A percentile compares a stretch with the other conserved stretches of the same genome.
These are phyloP conservation scores for Ganoderma boninense DNA, from an alignment of 1,284 basidiomycete genomes.

Conservation along the genomic window DNA sequence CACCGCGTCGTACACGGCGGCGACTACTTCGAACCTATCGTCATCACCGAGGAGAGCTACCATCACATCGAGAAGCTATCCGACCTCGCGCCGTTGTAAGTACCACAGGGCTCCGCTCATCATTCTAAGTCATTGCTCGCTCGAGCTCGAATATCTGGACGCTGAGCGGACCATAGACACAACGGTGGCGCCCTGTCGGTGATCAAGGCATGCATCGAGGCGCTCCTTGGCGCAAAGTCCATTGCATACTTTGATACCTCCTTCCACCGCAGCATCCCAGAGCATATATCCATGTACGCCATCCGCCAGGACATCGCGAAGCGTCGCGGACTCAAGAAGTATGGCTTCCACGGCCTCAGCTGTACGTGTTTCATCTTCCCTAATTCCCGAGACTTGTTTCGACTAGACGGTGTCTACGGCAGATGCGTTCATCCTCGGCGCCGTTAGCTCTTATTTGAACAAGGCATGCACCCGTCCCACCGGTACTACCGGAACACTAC, in stretches of 20 bases:
- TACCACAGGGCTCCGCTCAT: conserved; percentile 25
- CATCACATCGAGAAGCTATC: conserved; percentile 78
- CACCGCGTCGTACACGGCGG: conserved; percentile 89
- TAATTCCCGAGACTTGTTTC: conserved; percentile 43
- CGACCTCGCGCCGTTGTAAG: conserved; percentile 83
- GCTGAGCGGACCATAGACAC: conserved; percentile 49
- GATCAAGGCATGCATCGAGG: conserved; percentile 66
- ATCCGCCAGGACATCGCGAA: conserved; percentile 71
- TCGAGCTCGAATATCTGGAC: too few species aligned
- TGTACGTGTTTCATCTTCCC: conserved; percentile 49
- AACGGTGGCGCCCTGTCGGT: conserved; percentile 70
- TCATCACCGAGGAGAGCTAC: conserved; percentile 69
- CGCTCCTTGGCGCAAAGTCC: conserved; percentile 68
- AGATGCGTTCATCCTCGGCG: conserved; percentile 72
- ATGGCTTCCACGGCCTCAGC: conserved; percentile 88
- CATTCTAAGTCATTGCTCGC: not conserved
- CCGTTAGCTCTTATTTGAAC: conserved; percentile 64
- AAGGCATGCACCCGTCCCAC: conserved; percentile 48
- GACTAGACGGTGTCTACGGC: conserved; percentile 24
- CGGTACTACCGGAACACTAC: not conserved
- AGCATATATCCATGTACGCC: conserved; percentile 80
- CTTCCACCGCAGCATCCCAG: conserved; percentile 82
- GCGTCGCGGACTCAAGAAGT: conserved; percentile 79
- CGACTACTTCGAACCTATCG: conserved; percentile 70
- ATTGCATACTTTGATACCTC: conserved; percentile 87